phyloP scores from a whole-genome alignment of 305 asterid species.

The Fraxinus albicans region DNA sequence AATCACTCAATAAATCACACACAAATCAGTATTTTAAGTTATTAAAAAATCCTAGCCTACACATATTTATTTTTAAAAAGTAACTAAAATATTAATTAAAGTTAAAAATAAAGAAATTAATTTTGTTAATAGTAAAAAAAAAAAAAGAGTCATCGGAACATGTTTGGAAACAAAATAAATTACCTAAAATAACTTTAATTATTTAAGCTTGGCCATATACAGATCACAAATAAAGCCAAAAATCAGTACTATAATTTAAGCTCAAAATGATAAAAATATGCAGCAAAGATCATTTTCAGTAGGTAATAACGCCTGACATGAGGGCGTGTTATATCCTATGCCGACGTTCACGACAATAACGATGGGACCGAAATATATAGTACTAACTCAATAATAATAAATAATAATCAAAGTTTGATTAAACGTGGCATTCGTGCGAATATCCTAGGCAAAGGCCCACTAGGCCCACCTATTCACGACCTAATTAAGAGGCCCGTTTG shows the following conservation, averaged over 20 bases:
- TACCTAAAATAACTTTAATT: not conserved
- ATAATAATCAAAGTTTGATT: not conserved
- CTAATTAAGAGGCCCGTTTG: not conserved
- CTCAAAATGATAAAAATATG: not conserved
- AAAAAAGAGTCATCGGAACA: not conserved
- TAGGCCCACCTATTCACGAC: conserved; percentile 23
- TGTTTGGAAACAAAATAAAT: not conserved
- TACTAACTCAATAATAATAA: not conserved
- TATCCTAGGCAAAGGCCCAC: not conserved
- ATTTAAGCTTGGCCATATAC: not conserved
- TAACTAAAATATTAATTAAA: too few species aligned
- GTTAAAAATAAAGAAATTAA: too few species aligned
- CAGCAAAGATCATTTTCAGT: not conserved
- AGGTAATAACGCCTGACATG: not conserved
- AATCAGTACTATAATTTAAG: not conserved
- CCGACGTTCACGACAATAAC: not conserved
- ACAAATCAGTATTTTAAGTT: too few species aligned
- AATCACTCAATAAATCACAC: not conserved
- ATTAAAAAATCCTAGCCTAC: not conserved
- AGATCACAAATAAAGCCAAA: not conserved
- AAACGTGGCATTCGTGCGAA: conserved; percentile 32
- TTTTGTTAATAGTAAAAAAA: not conserved
- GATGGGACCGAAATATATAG: not conserved
- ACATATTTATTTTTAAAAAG: not conserved
- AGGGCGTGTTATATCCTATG: not conserved